A percentile compares a stretch with the other conserved stretches of the same genome.
These are phyloP conservation scores for Fusarium humuli DNA, from an alignment of 2,329 filamentous ascomycete genomes.

Conservation along the genomic window DNA sequence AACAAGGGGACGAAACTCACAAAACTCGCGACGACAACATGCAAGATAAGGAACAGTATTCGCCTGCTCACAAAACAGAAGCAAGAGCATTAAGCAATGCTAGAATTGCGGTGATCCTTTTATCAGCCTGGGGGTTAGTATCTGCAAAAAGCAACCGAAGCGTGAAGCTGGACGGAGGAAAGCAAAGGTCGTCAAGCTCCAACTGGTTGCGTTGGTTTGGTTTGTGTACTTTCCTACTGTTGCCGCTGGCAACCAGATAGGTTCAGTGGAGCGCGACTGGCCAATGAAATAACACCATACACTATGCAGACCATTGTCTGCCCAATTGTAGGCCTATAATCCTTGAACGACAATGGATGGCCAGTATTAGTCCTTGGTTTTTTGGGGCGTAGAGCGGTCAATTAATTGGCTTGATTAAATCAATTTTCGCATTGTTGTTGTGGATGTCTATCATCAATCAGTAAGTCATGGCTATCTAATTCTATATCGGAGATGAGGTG, in stretches of 20 bases:
- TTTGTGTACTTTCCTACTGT: conserved; percentile 53
- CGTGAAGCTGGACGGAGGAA: conserved; percentile 35
- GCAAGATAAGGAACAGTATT: conserved; percentile 39
- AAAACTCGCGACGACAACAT: conserved; percentile 45
- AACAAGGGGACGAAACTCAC: conserved; percentile 41
- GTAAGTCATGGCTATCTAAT: conserved; percentile 30
- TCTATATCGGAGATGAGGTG: conserved; percentile 37
- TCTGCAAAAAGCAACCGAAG: conserved; percentile 31
- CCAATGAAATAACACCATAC: conserved; percentile 30
- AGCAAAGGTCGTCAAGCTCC: conserved; percentile 28
- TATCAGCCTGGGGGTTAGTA: conserved; percentile 42
- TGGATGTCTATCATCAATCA: conserved; percentile 11
- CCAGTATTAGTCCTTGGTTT: neutral
- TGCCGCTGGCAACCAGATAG: conserved; percentile 49
- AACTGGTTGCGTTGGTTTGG: conserved; percentile 43
- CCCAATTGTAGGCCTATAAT: conserved; percentile 11
- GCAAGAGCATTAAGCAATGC: conserved; percentile 48
- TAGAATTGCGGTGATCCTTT: conserved; percentile 23
- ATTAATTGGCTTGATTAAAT: conserved; percentile 6
- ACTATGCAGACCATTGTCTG: neutral
- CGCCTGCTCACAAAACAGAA: conserved; percentile 21
- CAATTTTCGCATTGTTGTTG: conserved; percentile 14
- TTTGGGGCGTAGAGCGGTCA: conserved; percentile 6
- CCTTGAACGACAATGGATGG: neutral
- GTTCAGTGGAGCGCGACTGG: neutral